phyloP scores from a whole-genome alignment of 495 filamentous ascomycete species.

The Pyronema omphalodes region DNA sequence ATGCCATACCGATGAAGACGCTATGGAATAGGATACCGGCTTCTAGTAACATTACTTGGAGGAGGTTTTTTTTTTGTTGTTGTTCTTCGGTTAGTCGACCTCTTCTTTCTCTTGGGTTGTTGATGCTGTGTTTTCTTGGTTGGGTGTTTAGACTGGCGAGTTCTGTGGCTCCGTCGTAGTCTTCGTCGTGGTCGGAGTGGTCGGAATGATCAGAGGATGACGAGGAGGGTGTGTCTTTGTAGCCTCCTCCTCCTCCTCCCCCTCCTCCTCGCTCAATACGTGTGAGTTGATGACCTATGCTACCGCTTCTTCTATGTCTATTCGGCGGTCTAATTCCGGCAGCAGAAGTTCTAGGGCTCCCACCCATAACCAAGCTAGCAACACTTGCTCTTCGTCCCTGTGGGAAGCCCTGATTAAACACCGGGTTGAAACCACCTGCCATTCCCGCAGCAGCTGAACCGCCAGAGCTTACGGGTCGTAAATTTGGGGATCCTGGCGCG shows the following conservation, averaged over 20 bases:
- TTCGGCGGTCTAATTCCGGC: no score
- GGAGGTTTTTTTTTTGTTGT: slow-evolving; percentile 41
- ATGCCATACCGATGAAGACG: slow-evolving; percentile 64
- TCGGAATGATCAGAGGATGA: background rate
- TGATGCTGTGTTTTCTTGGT: background rate
- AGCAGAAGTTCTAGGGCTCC: slow-evolving; percentile 8
- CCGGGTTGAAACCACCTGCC: no score
- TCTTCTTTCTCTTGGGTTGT: background rate
- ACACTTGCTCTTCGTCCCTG: background rate
- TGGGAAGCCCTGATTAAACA: no score
- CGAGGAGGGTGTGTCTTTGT: background rate
- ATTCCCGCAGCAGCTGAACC: background rate
- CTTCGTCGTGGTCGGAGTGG: no score
- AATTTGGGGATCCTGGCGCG: background rate
- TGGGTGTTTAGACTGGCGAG: background rate
- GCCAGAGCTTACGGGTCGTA: background rate
- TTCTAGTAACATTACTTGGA: slow-evolving; percentile 66
- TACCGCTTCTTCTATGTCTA: slow-evolving; percentile 6
- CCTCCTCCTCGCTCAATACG: background rate
- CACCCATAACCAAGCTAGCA: slow-evolving; percentile 17
- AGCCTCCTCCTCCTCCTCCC: no score
- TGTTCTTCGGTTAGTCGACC: slow-evolving; percentile 15
- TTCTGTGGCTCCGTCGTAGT: no score
- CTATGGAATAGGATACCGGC: slow-evolving; percentile 75
- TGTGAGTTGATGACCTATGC: slow-evolving; percentile 14